Evolutionary conservation across 495 filamentous ascomycete genomes (phyloP).

Genomic region (Talaromyces proteolyticus): DNA sequence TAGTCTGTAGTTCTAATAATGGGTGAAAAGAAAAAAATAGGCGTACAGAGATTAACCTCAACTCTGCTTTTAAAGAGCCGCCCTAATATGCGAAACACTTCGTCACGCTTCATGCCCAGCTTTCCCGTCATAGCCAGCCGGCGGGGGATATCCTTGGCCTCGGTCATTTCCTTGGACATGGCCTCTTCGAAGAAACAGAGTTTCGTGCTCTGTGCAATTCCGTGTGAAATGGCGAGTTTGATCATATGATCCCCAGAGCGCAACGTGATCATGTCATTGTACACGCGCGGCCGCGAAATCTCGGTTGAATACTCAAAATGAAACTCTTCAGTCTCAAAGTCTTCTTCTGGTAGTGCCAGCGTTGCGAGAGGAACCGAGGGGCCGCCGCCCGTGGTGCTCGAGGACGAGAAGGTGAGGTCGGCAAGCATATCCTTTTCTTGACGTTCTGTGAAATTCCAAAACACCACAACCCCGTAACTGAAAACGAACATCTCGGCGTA

Average conservation of each 20-base stretch:
- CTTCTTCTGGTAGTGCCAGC: slow-evolving; percentile 67
- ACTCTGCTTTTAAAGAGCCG: slow-evolving; percentile 88
- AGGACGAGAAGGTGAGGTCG: slow-evolving; percentile 85
- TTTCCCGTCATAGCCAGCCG: slow-evolving; percentile 82
- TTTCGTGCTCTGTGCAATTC: slow-evolving; percentile 96
- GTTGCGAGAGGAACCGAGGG: slow-evolving; percentile 57
- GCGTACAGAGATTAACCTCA: slow-evolving; percentile 94
- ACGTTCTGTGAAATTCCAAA: slow-evolving; percentile 95
- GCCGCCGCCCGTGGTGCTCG: slow-evolving; percentile 35
- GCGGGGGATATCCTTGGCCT: slow-evolving; percentile 88
- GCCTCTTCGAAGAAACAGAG: slow-evolving; percentile 94
- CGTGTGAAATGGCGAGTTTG: slow-evolving; percentile 93
- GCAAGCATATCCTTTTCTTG: slow-evolving; percentile 97
- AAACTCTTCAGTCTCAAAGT: slow-evolving; percentile 98
- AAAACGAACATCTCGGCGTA: slow-evolving; percentile 98
- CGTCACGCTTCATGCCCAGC: slow-evolving; percentile 85
- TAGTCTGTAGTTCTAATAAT: background rate
- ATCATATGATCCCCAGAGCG: slow-evolving; percentile 97
- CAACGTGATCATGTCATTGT: slow-evolving; percentile 99
- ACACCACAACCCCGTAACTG: slow-evolving; percentile 94
- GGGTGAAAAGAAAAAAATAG: background rate
- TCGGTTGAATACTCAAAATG: slow-evolving; percentile 93
- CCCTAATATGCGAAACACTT: slow-evolving; percentile 88
- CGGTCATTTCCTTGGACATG: slow-evolving; percentile 89
- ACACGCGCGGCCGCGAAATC: slow-evolving; percentile 82